Base-by-base conservation (phyloP, 331 rosid genomes). In the Rosa hybrid region DNA sequence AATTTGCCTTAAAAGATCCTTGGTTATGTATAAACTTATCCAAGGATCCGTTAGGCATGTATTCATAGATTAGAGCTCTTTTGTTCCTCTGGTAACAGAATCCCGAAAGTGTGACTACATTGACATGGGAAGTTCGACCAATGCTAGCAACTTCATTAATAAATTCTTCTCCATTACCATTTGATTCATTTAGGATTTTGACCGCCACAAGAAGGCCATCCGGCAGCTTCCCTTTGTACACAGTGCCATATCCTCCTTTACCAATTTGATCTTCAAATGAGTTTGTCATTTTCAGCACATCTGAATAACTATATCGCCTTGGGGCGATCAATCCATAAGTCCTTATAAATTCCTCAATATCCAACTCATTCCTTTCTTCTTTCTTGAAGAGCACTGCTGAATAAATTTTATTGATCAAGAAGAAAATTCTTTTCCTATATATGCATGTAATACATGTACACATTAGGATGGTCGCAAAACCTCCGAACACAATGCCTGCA, bases 211-310 rank as follows among this genome's bases (percentile, higher is more conserved):
- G 41, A 63, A 30, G 41, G 41, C 68, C 68, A 63, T 63, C 68
- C 42, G 41, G 41, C 41, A 63, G 42, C 8, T 4, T 63, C 27
- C 68, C 68, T 63, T 63, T 63, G 42, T 63, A 63, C 3, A 63
- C 68, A 27, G 68, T 63, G 16, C 68, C 68, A 63, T 63, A 63
- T 63, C 68, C 68, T 63, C 68, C 68, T 14, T 63, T 63, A 63
- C 68, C 68, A 63, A 63, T 63, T 63, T 63, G 42, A 11, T 63
- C 68, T 63, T 25, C 68, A 12, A 63, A 63, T 12, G 68, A 63
- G 68, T 63, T 25, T 4, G 68, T 63, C 68, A 27, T 63, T 25
- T 27, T 63, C 68, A 63, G 8, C 68, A 63, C 68, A 12, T 63
- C 42, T 5, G 39, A 13, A 17, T 63, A 63, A 63, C 20, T 63